These are phyloP conservation scores for Eucalyptus pauciflora DNA, from an alignment of 345 rosid species.

Conservation along the genomic window DNA sequence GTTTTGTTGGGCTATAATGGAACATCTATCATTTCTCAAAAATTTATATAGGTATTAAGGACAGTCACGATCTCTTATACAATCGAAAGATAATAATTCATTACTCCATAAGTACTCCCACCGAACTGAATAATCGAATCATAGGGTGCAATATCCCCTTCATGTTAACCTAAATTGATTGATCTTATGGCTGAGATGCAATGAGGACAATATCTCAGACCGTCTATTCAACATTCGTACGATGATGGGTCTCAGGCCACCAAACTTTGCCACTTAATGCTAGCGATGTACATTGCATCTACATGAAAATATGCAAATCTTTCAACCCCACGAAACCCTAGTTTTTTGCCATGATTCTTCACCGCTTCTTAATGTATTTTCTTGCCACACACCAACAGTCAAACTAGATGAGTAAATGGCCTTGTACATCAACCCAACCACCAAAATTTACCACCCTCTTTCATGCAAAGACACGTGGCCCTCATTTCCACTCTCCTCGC, in stretches of 20 bases:
- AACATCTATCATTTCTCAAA: background rate
- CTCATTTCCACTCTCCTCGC: background rate
- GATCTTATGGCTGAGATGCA: background rate
- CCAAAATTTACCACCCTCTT: background rate
- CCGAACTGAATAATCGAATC: background rate
- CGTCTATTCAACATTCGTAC: background rate
- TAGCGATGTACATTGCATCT: background rate
- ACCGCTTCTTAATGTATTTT: background rate
- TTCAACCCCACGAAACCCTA: background rate
- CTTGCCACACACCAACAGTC: background rate
- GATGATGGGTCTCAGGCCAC: background rate
- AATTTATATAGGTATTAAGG: background rate
- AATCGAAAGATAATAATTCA: background rate
- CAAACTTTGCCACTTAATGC: background rate
- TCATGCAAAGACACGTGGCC: background rate
- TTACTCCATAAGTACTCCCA: background rate
- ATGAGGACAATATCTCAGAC: background rate
- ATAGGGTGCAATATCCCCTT: background rate
- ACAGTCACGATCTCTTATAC: rapidly evolving
- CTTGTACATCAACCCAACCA: background rate
- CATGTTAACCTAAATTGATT: too few relatives aligned
- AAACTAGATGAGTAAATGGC: background rate
- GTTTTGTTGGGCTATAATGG: background rate
- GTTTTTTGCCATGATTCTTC: background rate
- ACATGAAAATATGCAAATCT: background rate